Evolutionary conservation across 805 yeast genomes (phyloP).

Genomic region (Wickerhamomyces silvicola): DNA sequence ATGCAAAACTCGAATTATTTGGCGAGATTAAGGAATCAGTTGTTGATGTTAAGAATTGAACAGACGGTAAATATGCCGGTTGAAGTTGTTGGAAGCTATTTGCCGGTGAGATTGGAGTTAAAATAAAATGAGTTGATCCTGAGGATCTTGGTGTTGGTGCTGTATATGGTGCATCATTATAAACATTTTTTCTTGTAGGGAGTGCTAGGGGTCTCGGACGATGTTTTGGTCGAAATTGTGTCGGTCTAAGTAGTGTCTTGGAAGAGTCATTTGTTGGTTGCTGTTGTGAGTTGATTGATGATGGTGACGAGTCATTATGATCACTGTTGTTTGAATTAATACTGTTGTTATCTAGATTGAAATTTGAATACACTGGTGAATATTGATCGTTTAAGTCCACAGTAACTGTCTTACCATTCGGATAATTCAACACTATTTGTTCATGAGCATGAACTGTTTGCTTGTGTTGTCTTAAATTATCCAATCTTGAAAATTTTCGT

Average conservation of each 20-base stretch:
- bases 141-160: conserved; percentile 20
- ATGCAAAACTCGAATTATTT: conserved; percentile 11
- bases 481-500: conserved; percentile 74
- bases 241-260: conserved; percentile 12
- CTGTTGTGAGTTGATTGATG: conserved; percentile 1
- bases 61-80: conserved; percentile 10
- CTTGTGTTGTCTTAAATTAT: conserved; percentile 85
- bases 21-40: conserved; percentile 13
- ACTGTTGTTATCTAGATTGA: too few species aligned
- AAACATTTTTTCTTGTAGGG: conserved; percentile 7
- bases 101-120: conserved; percentile 13
- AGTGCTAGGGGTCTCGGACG: conserved; percentile 21
- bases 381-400: too few species aligned
- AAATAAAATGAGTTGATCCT: conserved; percentile 9
- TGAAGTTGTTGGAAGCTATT: background rate
- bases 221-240: conserved; percentile 21
- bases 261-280: conserved; percentile 9
- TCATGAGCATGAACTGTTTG: conserved; percentile 67
- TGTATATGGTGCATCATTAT: conserved; percentile 16
- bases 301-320: too few species aligned
- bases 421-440: conserved; percentile 1
- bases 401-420: too few species aligned
- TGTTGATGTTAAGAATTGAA: conserved; percentile 10
- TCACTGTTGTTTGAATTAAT: background rate
- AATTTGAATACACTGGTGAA: too few species aligned